phyloP scores from a whole-genome alignment of 495 filamentous ascomycete species.

The Neurospora terricola region DNA sequence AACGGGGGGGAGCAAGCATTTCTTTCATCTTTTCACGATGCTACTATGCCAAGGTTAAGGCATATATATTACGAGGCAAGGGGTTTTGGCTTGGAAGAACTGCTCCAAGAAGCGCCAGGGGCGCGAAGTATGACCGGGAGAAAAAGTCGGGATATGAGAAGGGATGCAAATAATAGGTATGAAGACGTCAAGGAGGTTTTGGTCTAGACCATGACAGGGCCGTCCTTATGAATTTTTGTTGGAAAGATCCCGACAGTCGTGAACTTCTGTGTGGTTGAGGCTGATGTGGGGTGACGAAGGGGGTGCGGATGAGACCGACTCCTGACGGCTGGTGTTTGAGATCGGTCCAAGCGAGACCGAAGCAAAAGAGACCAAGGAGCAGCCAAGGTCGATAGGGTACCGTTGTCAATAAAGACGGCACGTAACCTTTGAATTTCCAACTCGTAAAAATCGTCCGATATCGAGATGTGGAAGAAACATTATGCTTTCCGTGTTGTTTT shows the following conservation, averaged over 20 bases:
- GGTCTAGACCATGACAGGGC: background rate
- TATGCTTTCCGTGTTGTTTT: background rate
- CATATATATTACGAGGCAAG: background rate
- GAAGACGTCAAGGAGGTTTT: background rate
- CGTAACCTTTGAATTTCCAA: background rate
- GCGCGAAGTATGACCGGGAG: background rate
- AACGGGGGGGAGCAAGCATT: background rate
- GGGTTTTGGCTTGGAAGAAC: background rate
- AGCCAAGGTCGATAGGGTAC: background rate
- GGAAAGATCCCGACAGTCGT: background rate
- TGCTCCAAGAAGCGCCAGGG: background rate
- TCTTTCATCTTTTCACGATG: background rate
- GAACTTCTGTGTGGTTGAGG: slow-evolving; percentile 12
- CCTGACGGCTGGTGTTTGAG: slow-evolving; percentile 28
- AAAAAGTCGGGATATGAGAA: background rate
- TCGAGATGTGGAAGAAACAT: background rate
- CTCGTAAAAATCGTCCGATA: background rate
- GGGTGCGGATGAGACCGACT: slow-evolving; percentile 24
- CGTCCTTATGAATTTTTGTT: background rate
- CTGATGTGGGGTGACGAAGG: slow-evolving; percentile 9
- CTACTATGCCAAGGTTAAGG: background rate
- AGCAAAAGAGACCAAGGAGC: background rate
- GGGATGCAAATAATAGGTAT: background rate
- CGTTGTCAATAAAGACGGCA: background rate
- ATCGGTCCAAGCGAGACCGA: slow-evolving; percentile 22